Base-by-base conservation (phyloP, 306 rosid genomes). In the Quercus glauca region DNA sequence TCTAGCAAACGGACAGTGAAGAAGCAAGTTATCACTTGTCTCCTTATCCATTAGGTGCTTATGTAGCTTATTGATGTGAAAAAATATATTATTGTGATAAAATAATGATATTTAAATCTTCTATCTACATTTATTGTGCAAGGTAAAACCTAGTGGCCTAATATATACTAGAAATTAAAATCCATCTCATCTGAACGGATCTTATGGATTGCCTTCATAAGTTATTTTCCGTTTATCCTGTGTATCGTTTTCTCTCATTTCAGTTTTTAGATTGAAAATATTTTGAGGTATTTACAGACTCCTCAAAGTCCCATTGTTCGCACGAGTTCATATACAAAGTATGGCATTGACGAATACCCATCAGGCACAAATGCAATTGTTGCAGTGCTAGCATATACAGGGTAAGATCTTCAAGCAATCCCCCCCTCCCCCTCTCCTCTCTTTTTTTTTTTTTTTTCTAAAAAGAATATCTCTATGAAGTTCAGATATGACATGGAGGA, bases 401-500 rank as follows among this genome's bases (percentile, higher is more conserved):
- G 99, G 99, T 95, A 88, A 81, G 83, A 80, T 75, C 79, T 70
- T 81, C 73, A 73, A 72, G 55, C 60, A 5, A 41, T 75, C 57
- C 76, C 56, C 20, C n/a, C 35, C 55, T 3, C 6, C 6, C 15
- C 13, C 29, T 58, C 64, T 3, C 5, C 11, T 20, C 21, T 2
- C 5, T 3, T 18, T 25, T 69, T 77, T 67, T 60, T 18, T 43
- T 81, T 21, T 61, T 37, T 7, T 37, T 37, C 55, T 69, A 23
- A 79, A 21, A 78, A 61, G 55, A 10, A 23, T 74, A 26, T 65
- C 76, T 69, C 80, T 81, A 55, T 80, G 83, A 80, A 73, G 77
- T 69, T 33, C 83, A 95, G 98, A 53, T 92, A 95, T 63, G 99
- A 95, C 84, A 95, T 95, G 99, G 99, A 95, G 87, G 99, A 95